Evolutionary conservation across 2,329 filamentous ascomycete species (phyloP).

Genomic region (Thermochaetoides dissita): DNA sequence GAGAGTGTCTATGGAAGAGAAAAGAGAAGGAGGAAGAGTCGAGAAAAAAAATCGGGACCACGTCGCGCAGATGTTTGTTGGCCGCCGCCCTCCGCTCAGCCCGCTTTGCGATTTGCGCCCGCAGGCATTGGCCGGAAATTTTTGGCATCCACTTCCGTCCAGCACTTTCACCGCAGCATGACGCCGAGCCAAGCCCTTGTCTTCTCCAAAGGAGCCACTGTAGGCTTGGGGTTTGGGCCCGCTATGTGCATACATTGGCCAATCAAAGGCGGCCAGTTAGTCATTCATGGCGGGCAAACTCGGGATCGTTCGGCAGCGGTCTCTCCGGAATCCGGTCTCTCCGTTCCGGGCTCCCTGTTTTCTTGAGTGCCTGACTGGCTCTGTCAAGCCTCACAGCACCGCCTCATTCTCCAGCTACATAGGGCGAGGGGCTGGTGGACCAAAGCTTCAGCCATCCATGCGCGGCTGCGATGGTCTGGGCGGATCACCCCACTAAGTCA

Average conservation of each 20-base stretch:
- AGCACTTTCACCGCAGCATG: conserved; percentile 6
- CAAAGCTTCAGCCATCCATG: too few species aligned
- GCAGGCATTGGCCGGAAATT: conserved; percentile 10
- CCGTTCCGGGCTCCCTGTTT: too few species aligned
- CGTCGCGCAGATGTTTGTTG: conserved; percentile 6
- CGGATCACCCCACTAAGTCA: too few species aligned
- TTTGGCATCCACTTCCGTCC: conserved; percentile 3
- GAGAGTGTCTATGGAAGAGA: conserved; percentile 4
- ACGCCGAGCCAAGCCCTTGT: conserved; percentile 11
- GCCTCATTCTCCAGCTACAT: too few species aligned
- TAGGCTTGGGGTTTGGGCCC: conserved; percentile 6
- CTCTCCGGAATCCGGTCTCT: neutral
- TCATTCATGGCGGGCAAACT: conserved; percentile 14
- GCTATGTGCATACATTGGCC: conserved; percentile 1
- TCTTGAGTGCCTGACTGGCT: too few species aligned
- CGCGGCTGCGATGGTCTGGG: too few species aligned
- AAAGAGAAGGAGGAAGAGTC: conserved; percentile 4
- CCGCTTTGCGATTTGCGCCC: neutral
- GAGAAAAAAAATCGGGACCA: conserved; percentile 7
- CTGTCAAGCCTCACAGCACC: too few species aligned
- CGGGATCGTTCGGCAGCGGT: conserved; percentile 12
- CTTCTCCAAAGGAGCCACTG: conserved; percentile 10
- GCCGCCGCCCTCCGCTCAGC: neutral
- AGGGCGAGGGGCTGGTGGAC: too few species aligned
- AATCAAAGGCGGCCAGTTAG: conserved; percentile 12